Evolutionary conservation across 768 basidiomycete species (phyloP), one percentile per base, ranked within the genome.

Genomic region (Daedalea quercina): DNA sequence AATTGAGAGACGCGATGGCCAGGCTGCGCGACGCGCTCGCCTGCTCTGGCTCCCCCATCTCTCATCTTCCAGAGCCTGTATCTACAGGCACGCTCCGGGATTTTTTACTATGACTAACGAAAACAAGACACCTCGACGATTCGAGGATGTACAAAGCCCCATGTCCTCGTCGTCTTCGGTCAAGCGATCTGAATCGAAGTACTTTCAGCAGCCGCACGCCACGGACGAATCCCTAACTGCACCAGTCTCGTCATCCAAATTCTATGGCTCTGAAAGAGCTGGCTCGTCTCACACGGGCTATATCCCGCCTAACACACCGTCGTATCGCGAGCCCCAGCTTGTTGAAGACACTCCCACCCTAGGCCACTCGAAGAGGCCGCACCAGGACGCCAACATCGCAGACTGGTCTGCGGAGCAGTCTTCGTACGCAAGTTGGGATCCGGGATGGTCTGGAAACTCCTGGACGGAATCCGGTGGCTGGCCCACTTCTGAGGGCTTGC

Each of bases 211-310:
- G 9, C 25, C 19, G 24, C 8, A n/a, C 19, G 23, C 24, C 44
- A n/a, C 9, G 13, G 48, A 25, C 19, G 48, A 3, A 8, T 35
- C 48, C 20, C 8, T 49, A 6, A 25, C 19, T 12, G 22, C 48
- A 9, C 48, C 48, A 12, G 33, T 49, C 20, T 33, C 48, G 3
- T 19, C 48, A 19, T 22, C 48, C 4, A 40, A 23, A 11, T 49
- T 49, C 22, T 49, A 49, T n/a, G 48, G 48, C 3, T 24, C 48
- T 7, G 48, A 11, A 24, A 33, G 35, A 23, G 37, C 15, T 11
- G 75, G 75, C 17, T 73, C 74, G 1, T 49, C 70, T 13, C 61
- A 70, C 48, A 74, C 74, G 42, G 62, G 65, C 47, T 68, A 71
- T 57, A 55, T 57, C 12, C 33, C 60, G 23, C 68, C 66, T 42